These are phyloP conservation scores for Bipolaris zeicola DNA, from an alignment of 2,329 filamentous ascomycete genomes.

Conservation along the genomic window DNA sequence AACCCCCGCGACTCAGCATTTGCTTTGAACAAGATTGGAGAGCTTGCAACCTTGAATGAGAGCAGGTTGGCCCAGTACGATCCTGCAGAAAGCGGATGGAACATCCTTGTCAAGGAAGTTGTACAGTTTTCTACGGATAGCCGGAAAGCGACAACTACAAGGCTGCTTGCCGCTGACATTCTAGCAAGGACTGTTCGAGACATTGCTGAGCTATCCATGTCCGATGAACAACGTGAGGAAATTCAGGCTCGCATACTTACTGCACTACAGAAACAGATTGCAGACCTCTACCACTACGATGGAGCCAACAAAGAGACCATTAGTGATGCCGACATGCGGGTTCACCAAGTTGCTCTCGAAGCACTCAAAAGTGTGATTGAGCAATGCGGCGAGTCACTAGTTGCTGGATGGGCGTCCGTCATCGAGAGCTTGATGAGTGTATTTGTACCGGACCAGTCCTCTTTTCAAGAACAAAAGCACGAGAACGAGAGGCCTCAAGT, in stretches of 20 bases:
- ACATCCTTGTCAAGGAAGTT: conserved; percentile 63
- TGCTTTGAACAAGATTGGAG: conserved; percentile 55
- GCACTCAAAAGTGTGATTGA: conserved; percentile 83
- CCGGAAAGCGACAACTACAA: conserved; percentile 50
- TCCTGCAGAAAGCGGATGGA: conserved; percentile 76
- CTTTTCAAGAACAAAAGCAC: neutral
- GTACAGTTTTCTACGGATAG: conserved; percentile 54
- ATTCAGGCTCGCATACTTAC: conserved; percentile 76
- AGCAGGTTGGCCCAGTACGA: conserved; percentile 70
- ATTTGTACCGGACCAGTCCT: conserved; percentile 55
- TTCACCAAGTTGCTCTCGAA: conserved; percentile 80
- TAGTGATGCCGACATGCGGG: conserved; percentile 72
- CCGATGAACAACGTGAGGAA: conserved; percentile 50
- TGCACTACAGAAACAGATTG: conserved; percentile 67
- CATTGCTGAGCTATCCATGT: conserved; percentile 59
- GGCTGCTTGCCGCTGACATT: conserved; percentile 57
- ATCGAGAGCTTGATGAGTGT: conserved; percentile 86
- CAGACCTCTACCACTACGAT: conserved; percentile 59
- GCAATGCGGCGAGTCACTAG: conserved; percentile 81
- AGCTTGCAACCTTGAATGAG: conserved; percentile 53
- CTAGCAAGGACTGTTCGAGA: conserved; percentile 55
- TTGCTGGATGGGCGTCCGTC: conserved; percentile 82
- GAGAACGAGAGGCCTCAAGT: neutral
- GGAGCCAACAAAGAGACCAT: conserved; percentile 61
- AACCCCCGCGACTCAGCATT: conserved; percentile 55